These are phyloP conservation scores for Juncus inflexus DNA, from an alignment of 176 grass and related monocot species.

Conservation along the genomic window DNA sequence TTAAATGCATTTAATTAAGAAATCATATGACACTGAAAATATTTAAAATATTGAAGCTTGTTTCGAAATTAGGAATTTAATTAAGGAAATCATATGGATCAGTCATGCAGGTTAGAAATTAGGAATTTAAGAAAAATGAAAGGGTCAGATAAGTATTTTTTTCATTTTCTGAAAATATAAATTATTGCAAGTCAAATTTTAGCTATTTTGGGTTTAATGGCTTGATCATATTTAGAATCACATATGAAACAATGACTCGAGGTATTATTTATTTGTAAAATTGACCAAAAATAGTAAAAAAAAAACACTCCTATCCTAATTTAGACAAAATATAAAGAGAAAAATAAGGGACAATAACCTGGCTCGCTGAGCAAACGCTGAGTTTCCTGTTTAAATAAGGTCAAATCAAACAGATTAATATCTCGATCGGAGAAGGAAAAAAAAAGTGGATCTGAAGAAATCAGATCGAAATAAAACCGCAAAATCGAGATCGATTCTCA, in stretches of 20 bases:
- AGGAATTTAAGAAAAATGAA: too few relatives aligned
- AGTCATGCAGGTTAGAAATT: too few relatives aligned
- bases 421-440: conserved; percentile 13
- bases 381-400: conserved; percentile 69
- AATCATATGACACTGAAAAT: too few relatives aligned
- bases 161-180: too few relatives aligned
- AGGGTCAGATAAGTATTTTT: too few relatives aligned
- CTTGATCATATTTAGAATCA: too few relatives aligned
- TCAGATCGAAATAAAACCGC: conserved; percentile 19
- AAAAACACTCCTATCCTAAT: background rate
- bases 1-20: too few relatives aligned
- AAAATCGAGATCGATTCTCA: conserved; percentile 7
- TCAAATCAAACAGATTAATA: conserved; percentile 21
- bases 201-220: too few relatives aligned
- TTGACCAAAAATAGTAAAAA: background rate
- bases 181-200: conserved; percentile 6
- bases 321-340: background rate
- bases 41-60: too few relatives aligned
- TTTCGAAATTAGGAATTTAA: too few relatives aligned
- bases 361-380: conserved; percentile 95
- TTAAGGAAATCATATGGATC: too few relatives aligned
- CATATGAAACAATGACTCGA: background rate
- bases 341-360: conserved; percentile 33
- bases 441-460: conserved; percentile 18
- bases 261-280: background rate